Conservation (phyloP, 257 asterid genomes). For the Thymus quinquecostatus region DNA sequence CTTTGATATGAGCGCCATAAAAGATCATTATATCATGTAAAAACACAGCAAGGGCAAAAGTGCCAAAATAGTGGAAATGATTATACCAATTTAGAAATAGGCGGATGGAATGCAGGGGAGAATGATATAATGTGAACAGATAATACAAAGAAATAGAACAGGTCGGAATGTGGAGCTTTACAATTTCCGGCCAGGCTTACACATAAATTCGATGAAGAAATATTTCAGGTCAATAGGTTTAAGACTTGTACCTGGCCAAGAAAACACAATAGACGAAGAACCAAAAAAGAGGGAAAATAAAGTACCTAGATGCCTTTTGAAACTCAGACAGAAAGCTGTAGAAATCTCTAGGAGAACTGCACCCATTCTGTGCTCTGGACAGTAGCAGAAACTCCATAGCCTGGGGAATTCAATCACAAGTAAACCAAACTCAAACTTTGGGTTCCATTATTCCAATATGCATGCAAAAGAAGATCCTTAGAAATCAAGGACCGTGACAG, state of each 20-base stretch:
- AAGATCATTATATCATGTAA: neutral
- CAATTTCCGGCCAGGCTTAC: conserved; percentile 4
- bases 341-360: conserved; percentile 70
- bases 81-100: neutral
- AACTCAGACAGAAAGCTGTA: conserved; percentile 65
- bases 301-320: conserved; percentile 83
- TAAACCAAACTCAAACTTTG: conserved; percentile 14
- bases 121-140: neutral
- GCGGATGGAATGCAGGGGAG: no score
- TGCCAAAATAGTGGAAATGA: neutral
- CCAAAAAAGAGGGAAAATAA: conserved; percentile 23
- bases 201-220: conserved; percentile 17
- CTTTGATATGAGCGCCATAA: neutral
- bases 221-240: conserved; percentile 8
- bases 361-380: conserved; percentile 73
- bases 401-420: conserved; percentile 41
- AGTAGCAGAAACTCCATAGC: conserved; percentile 84
- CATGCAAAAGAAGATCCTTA: conserved; percentile 20
- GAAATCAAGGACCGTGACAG: conserved; percentile 19
- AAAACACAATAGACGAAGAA: conserved; percentile 18
- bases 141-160: neutral
- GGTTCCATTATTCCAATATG: neutral
- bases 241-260: neutral
- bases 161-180: conserved; percentile 10
- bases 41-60: conserved; percentile 2